A percentile compares a stretch with the other conserved stretches of the same genome.
phyloP scores from a whole-genome alignment of 371 early-diverging fungal species.

The Mucor saturninus region DNA sequence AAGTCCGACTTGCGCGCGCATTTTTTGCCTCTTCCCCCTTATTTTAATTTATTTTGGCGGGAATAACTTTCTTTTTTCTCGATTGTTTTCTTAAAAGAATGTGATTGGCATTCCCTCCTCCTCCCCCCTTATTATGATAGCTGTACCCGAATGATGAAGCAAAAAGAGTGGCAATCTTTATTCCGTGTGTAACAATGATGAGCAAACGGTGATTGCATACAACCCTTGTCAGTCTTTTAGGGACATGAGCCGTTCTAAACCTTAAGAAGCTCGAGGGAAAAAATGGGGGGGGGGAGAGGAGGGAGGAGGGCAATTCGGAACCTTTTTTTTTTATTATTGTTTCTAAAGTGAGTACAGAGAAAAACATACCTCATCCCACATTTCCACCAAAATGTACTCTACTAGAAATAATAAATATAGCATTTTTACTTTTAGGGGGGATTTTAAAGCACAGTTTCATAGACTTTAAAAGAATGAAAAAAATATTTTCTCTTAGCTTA shows the following conservation, averaged over 20 bases:
- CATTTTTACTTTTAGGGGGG: too few species aligned
- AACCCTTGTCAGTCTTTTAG: slow-evolving; percentile 22
- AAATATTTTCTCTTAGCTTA: background rate
- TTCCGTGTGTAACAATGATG: background rate
- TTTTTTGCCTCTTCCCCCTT: background rate
- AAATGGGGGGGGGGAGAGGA: too few species aligned
- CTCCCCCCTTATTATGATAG: background rate
- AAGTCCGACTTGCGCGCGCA: background rate
- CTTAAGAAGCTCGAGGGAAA: too few species aligned
- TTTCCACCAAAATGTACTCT: slow-evolving; percentile 13
- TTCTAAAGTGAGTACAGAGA: background rate
- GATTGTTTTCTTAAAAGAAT: slow-evolving; percentile 6
- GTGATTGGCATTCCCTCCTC: slow-evolving; percentile 1
- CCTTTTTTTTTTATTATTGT: slow-evolving; percentile 18
- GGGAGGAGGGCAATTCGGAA: slow-evolving; percentile 22
- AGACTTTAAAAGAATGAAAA: background rate
- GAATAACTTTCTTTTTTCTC: background rate
- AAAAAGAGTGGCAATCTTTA: background rate
- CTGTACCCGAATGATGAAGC: background rate
- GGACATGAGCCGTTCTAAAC: background rate
- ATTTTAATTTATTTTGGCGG: slow-evolving; percentile 16
- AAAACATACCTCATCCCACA: slow-evolving; percentile 52
- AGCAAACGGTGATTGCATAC: background rate
- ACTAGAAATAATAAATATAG: slow-evolving; percentile 2
- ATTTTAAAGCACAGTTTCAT: background rate